Conservation (phyloP, 106 monocot species). For the Phalaenopsis aphrodite region DNA sequence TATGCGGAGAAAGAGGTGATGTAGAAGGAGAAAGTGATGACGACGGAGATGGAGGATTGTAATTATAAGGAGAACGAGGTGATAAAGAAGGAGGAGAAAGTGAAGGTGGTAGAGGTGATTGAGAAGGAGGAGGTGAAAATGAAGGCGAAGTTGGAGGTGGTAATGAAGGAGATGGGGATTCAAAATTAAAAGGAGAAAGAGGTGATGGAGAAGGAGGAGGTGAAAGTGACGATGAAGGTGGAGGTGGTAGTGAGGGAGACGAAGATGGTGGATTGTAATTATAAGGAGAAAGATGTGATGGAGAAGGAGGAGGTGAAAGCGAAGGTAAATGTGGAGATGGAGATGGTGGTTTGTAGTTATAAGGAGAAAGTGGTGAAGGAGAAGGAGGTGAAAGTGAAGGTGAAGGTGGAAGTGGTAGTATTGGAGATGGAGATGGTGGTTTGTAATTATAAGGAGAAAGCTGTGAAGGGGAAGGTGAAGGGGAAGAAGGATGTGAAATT, state of each 20-base stretch:
- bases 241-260: too few species aligned
- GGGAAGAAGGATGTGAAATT: too few species aligned
- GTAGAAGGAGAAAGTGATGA: background rate
- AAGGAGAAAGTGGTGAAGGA: background rate
- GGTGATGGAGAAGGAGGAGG: background rate
- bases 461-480: too few species aligned
- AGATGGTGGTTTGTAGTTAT: background rate
- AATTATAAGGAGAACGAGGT: too few species aligned
- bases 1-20: background rate
- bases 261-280: background rate
- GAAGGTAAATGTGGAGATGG: background rate
- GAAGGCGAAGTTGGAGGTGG: too few species aligned
- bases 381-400: constrained; percentile 1
- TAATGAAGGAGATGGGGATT: too few species aligned
- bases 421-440: background rate
- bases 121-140: too few species aligned
- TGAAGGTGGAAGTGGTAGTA: background rate
- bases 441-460: background rate
- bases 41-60: background rate
- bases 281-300: background rate
- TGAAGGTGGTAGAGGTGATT: too few species aligned
- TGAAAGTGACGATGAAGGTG: background rate
- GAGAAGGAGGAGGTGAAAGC: background rate
- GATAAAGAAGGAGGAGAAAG: too few species aligned
- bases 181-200: background rate